Percentiles rank a stretch among this genome's conserved stretches.
Conservation (phyloP, 495 filamentous ascomycete species). For the Aspergillus leporis region DNA sequence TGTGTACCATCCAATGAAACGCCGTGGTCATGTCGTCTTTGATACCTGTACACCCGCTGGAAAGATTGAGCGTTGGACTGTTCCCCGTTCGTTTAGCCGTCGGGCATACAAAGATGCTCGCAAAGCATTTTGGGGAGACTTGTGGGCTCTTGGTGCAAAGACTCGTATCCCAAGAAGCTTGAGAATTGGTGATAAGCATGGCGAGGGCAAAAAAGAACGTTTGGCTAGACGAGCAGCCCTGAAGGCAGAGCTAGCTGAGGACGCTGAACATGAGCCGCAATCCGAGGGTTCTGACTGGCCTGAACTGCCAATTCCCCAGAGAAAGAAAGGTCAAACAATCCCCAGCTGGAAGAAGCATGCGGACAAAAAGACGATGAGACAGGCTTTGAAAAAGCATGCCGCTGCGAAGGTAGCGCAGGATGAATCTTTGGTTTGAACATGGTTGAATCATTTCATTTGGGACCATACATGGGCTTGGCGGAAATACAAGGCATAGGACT, state of each 20-base stretch:
- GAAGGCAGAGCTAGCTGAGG: constrained; percentile 33
- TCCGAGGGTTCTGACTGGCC: constrained; percentile 34
- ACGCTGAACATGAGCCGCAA: constrained; percentile 23
- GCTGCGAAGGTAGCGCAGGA: not conserved
- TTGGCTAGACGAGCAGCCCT: constrained; percentile 36
- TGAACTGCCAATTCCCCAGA: constrained; percentile 24
- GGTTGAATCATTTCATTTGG: not conserved
- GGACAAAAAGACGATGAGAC: constrained; percentile 45
- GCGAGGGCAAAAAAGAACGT: constrained; percentile 53
- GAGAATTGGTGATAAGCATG: constrained; percentile 61
- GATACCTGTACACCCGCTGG: constrained; percentile 89
- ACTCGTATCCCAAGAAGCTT: constrained; percentile 64
- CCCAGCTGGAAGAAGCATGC: constrained; percentile 50
- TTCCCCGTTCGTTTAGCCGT: constrained; percentile 76
- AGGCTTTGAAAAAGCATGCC: constrained; percentile 36
- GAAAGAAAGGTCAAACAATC: constrained; percentile 43
- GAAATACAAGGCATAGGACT: constrained; percentile 3
- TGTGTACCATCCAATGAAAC: constrained; percentile 80
- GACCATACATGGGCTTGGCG: not conserved
- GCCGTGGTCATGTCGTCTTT: constrained; percentile 80
- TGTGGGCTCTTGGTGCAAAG: constrained; percentile 96
- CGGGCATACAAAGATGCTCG: constrained; percentile 87
- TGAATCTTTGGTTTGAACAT: not conserved
- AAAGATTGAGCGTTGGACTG: constrained; percentile 89
- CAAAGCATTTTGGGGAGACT: constrained; percentile 87